Evolutionary conservation across 768 basidiomycete genomes (phyloP).

Genomic region (Nidularia sp.): DNA sequence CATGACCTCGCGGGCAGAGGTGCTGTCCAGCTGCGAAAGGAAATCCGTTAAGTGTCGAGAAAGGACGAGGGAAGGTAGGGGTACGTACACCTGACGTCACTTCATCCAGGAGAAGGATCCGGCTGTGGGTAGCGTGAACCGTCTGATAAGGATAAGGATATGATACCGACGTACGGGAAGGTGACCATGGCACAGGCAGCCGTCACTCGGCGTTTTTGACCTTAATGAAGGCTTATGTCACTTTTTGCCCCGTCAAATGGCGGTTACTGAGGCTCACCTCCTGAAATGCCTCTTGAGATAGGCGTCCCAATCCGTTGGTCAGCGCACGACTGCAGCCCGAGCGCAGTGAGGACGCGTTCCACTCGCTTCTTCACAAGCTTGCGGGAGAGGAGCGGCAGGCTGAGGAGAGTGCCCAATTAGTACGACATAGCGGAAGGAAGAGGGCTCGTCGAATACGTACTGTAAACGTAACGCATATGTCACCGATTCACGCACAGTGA

Average conservation of each 20-base stretch:
- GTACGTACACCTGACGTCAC: constrained; percentile 45
- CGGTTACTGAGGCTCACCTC: constrained; percentile 38
- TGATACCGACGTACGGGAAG: constrained; percentile 30
- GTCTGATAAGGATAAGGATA: not conserved
- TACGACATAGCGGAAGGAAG: not conserved
- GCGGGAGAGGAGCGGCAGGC: constrained; percentile 30
- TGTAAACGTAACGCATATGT: constrained; percentile 46
- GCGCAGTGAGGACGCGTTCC: constrained; percentile 33
- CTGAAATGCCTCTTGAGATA: constrained; percentile 55
- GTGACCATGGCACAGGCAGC: constrained; percentile 60
- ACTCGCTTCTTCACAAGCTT: constrained; percentile 35
- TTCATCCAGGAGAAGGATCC: constrained; percentile 61
- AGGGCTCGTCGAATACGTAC: constrained; percentile 19
- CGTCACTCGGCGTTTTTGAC: constrained; percentile 61
- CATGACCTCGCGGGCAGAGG: constrained; percentile 37
- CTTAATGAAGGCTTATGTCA: too few species aligned
- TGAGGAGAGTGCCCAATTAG: constrained; percentile 4
- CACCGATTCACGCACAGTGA: constrained; percentile 56
- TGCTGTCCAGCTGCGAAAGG: constrained; percentile 39
- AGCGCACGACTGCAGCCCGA: constrained; percentile 46
- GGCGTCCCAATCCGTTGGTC: constrained; percentile 54
- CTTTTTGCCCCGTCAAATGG: too few species aligned
- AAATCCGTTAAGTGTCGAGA: not conserved
- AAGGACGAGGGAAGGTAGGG: not conserved
- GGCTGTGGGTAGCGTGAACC: constrained; percentile 16